phyloP scores from a whole-genome alignment of 257 asterid genomes.

The Solanum bulbocastanum region DNA sequence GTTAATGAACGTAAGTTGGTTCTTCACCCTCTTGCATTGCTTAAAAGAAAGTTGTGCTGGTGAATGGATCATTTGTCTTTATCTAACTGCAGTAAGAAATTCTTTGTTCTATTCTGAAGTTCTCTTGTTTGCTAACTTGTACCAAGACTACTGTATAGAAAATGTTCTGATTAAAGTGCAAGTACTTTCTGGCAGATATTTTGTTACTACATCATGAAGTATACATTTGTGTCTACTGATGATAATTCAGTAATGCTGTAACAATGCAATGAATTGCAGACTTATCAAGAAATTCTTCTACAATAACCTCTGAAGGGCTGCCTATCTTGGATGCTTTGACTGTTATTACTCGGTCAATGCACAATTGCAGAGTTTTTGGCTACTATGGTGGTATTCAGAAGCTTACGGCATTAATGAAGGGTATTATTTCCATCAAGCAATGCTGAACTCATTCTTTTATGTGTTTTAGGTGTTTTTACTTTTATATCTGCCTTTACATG shows the following conservation, averaged over 20 bases:
- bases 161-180: background rate
- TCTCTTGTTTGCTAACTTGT: background rate
- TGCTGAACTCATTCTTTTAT: background rate
- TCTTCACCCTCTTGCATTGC: background rate
- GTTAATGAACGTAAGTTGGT: constrained; percentile 68
- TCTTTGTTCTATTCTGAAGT: background rate
- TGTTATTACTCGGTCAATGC: constrained; percentile 63
- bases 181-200: background rate
- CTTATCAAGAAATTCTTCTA: constrained; percentile 38
- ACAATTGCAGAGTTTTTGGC: constrained; percentile 83
- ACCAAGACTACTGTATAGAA: background rate
- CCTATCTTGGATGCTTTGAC: constrained; percentile 74
- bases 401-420: constrained; percentile 92
- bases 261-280: constrained; percentile 27
- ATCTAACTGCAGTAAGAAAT: background rate
- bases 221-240: background rate
- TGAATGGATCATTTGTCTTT: background rate
- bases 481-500: background rate
- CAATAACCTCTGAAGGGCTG: constrained; percentile 54
- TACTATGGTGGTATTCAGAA: constrained; percentile 81
- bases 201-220: background rate
- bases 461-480: background rate
- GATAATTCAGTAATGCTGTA: constrained; percentile 2
- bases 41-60: background rate
- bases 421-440: constrained; percentile 18